Evolutionary conservation across 2,329 filamentous ascomycete genomes (phyloP), one percentile per base, ranked within the genome.

Genomic region (Atkinsonella hypoxylon): DNA sequence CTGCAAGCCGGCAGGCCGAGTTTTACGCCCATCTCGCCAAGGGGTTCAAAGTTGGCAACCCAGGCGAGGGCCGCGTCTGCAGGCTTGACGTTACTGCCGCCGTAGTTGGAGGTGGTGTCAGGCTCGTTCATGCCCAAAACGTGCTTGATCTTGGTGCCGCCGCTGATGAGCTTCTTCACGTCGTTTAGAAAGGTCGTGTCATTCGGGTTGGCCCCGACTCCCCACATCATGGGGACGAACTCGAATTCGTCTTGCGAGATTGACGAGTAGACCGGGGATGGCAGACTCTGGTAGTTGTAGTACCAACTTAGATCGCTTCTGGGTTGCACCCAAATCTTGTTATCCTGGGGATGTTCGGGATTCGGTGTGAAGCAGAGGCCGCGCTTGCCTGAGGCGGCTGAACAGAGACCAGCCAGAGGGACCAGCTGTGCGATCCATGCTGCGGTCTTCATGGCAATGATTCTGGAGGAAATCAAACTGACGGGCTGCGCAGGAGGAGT

Each of bases 141-240:
- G 58, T 87, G 78, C 12, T 70, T 75, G 59, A 90, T 79, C 55
- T 83, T 81, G 55, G 69, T 64, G 6, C 74, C 74, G 39, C 64
- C 52, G 10, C 61, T 58, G 50, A 87, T 73, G 48, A 83, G 71
- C 1, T 58, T 55, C 58, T 72, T 75, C 39, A 91, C 77, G 1
- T 74, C 69, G 50, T 74, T 67, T 40, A 82, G 71, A 64, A 90
- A 90, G 0, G 73, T 70, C 0, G 75, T 81, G 61, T 78, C 74
- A 50, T 71, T 68, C 30, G 69, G 63, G 51, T 73, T 62, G 12
- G 65, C 53, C 3, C 71, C 68, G 10, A 78, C 70, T 32, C 85
- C 85, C 83, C 83, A 91, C 53, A 89, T 77, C 86, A 89, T 89
- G 47, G 87, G 87, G 1, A 91, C 81, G 64, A 88, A 93, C 63